phyloP scores from a whole-genome alignment of 768 basidiomycete species.

The Boletus pseudo-olivaceus region DNA sequence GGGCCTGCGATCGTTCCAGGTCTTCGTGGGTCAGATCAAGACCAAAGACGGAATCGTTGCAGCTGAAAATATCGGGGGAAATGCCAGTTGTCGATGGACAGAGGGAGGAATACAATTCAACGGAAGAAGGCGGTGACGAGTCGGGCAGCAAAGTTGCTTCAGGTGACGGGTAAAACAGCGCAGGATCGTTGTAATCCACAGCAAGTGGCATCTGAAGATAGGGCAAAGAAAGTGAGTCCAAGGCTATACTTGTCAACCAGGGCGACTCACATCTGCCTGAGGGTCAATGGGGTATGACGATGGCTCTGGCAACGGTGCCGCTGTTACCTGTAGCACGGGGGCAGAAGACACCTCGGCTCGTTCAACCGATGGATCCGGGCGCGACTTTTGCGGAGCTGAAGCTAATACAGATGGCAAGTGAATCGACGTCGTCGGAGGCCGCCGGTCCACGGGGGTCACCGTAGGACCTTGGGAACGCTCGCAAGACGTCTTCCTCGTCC shows the following conservation, averaged over 20 bases:
- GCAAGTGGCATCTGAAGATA: background rate
- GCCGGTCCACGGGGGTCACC: conserved; percentile 3
- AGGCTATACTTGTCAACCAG: background rate
- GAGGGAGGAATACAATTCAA: background rate
- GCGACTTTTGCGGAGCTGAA: background rate
- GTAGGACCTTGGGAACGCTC: conserved; percentile 10
- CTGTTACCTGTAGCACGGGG: background rate
- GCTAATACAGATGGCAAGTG: conserved; percentile 18
- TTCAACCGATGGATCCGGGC: conserved; percentile 3
- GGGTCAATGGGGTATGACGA: background rate
- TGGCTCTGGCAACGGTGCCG: background rate
- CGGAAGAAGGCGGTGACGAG: conserved; percentile 1
- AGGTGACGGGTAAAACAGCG: background rate
- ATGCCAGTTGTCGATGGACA: background rate
- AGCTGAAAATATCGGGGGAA: conserved; percentile 1
- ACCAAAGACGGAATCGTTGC: background rate
- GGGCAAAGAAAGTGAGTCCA: background rate
- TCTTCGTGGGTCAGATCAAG: conserved; percentile 14
- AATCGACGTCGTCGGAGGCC: background rate
- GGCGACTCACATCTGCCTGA: conserved; percentile 10
- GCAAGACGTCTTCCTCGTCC: conserved; percentile 13
- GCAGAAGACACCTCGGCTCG: background rate
- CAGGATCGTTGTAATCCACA: background rate
- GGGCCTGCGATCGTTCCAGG: conserved; percentile 24
- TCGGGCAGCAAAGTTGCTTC: background rate